phyloP scores from a whole-genome alignment of 2,329 filamentous ascomycete genomes.

The Fusarium begoniae region DNA sequence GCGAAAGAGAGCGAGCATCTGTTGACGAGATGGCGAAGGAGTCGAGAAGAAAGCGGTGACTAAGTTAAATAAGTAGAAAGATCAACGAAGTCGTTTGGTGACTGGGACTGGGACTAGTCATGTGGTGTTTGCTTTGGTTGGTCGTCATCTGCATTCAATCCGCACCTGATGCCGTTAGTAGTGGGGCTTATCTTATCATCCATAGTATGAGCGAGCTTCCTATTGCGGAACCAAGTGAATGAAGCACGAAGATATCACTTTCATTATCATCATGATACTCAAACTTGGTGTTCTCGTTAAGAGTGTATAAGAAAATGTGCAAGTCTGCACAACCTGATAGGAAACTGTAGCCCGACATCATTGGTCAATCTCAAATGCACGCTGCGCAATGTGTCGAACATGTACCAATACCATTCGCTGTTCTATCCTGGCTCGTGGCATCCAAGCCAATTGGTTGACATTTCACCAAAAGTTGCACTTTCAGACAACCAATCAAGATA shows the following conservation, averaged over 20 bases:
- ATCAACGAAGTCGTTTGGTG: neutral
- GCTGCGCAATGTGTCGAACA: neutral
- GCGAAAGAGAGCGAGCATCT: constrained; percentile 36
- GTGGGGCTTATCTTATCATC: constrained; percentile 35
- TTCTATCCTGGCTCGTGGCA: neutral
- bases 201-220: neutral
- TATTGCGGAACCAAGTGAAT: neutral
- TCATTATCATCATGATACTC: neutral
- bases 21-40: constrained; percentile 8
- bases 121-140: constrained; percentile 21
- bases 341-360: neutral
- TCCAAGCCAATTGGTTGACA: neutral
- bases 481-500: neutral
- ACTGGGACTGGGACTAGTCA: neutral
- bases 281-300: neutral
- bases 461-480: neutral
- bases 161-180: neutral
- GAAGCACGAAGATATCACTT: neutral
- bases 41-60: constrained; percentile 18
- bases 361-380: neutral
- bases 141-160: constrained; percentile 11
- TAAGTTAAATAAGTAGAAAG: neutral
- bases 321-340: neutral
- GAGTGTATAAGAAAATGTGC: neutral
- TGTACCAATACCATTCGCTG: neutral